Evolutionary conservation across 2,329 filamentous ascomycete genomes (phyloP).

Genomic region (Calonectria multiphialidica): DNA sequence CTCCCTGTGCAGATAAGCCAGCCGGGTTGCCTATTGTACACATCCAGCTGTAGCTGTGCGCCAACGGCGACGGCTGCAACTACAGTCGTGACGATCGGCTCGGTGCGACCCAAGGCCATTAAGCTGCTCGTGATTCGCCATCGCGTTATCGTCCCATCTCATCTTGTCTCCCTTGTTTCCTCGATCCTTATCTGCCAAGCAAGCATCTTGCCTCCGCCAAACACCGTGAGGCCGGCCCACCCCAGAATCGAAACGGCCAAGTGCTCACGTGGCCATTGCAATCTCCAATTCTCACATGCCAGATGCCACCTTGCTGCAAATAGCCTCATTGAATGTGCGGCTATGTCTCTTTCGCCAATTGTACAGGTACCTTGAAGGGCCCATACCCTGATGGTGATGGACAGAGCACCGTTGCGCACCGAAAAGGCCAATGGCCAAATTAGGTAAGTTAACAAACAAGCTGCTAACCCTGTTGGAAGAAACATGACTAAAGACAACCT

Average conservation of each 20-base stretch:
- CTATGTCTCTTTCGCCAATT: background rate
- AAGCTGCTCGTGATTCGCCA: conserved; percentile 9
- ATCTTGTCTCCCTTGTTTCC: conserved; percentile 5
- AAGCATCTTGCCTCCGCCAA: background rate
- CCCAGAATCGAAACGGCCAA: background rate
- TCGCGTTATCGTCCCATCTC: conserved; percentile 7
- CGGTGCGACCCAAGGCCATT: conserved; percentile 2
- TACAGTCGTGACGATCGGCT: conserved; percentile 14
- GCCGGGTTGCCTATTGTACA: background rate
- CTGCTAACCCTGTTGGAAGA: background rate
- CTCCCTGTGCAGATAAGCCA: conserved; percentile 19
- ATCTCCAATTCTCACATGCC: conserved; percentile 14
- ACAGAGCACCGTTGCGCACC: background rate
- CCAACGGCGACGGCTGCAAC: background rate
- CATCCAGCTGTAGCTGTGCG: background rate
- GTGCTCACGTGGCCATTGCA: conserved; percentile 16
- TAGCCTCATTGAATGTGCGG: too few relatives aligned
- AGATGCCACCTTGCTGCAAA: background rate
- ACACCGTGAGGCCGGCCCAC: background rate
- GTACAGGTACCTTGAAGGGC: background rate
- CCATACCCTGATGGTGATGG: background rate
- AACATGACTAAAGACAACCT: background rate
- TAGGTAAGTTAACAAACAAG: background rate
- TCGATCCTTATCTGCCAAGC: background rate
- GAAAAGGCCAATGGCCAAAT: background rate